Percentiles rank a stretch among this genome's conserved stretches.
Conservation (phyloP, 768 basidiomycete genomes). For the Kwoniella newhampshirensis region DNA sequence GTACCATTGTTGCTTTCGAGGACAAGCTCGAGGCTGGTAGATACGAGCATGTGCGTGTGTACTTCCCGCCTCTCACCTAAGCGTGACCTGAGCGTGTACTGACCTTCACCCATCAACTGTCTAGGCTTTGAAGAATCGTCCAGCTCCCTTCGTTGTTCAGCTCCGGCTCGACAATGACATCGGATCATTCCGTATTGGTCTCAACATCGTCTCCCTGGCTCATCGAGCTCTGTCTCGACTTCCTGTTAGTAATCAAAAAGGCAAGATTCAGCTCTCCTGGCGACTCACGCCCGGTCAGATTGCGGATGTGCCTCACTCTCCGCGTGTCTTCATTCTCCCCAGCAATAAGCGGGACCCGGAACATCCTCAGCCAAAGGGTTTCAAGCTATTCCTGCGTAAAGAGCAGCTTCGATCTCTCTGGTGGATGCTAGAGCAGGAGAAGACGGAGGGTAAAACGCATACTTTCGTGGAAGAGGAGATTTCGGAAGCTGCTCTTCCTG, state of each 20-base stretch:
- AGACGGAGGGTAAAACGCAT: conserved; percentile 57
- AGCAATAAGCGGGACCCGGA: conserved; percentile 71
- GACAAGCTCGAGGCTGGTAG: conserved; percentile 81
- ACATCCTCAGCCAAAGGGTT: conserved; percentile 74
- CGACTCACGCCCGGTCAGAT: conserved; percentile 57
- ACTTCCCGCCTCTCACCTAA: no score
- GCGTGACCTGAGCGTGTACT: no score
- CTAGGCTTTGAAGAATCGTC: conserved; percentile 73
- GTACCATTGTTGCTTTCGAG: conserved; percentile 67
- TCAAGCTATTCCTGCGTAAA: conserved; percentile 68
- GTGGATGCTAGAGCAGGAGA: conserved; percentile 89
- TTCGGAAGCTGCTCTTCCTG: conserved; percentile 79
- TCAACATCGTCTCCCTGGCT: conserved; percentile 81
- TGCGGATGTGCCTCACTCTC: conserved; percentile 53
- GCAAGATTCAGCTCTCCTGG: conserved; percentile 67
- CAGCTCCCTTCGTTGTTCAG: conserved; percentile 81
- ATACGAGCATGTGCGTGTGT: conserved; percentile 65
- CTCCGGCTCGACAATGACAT: conserved; percentile 60
- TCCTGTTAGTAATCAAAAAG: conserved; percentile 61
- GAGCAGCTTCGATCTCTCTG: conserved; percentile 87
- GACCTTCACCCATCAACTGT: background rate
- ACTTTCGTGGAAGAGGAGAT: conserved; percentile 93
- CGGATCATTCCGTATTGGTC: conserved; percentile 76
- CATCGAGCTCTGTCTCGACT: conserved; percentile 82
- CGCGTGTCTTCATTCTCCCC: conserved; percentile 65